phyloP scores from a whole-genome alignment of 78 protist genomes.

The Guillardia theta region DNA sequence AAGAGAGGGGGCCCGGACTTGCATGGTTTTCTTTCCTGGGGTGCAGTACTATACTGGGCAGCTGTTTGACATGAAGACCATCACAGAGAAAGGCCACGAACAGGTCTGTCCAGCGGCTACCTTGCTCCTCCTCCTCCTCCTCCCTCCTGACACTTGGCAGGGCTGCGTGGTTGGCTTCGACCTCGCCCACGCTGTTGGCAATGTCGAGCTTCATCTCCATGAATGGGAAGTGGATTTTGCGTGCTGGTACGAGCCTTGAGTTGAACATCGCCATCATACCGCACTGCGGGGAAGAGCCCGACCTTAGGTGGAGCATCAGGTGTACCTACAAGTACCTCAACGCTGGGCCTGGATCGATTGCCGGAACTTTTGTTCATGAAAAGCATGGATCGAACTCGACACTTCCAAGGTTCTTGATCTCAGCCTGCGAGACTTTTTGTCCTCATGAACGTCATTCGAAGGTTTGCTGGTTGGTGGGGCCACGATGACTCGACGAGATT shows the following conservation, averaged over 20 bases:
- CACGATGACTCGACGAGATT: conserved; percentile 73
- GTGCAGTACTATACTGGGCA: conserved; percentile 63
- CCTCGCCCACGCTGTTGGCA: conserved; percentile 92
- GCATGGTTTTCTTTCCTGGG: conserved; percentile 52
- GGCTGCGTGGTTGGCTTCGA: conserved; percentile 83
- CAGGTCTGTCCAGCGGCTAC: no score
- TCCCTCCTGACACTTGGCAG: no score
- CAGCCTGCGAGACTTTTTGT: no score
- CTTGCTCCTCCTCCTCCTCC: no score
- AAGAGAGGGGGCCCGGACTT: conserved; percentile 57
- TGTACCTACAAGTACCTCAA: conserved; percentile 92
- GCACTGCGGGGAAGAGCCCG: not conserved
- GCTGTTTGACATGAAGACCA: conserved; percentile 70
- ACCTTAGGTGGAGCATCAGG: no score
- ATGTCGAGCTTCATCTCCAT: conserved; percentile 81
- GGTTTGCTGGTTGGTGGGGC: conserved; percentile 91
- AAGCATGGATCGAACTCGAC: conserved; percentile 23
- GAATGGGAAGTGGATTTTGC: conserved; percentile 94
- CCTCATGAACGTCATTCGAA: no score
- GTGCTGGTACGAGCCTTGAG: conserved; percentile 53
- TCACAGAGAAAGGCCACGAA: conserved; percentile 64
- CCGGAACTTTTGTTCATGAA: conserved; percentile 80
- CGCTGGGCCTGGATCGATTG: conserved; percentile 87
- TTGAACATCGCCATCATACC: not conserved
- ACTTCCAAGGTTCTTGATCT: no score